Percentiles rank a stretch among this genome's conserved stretches.
Conservation (phyloP, 192 early-diverging fungal species). For the Mortierella antarctica region DNA sequence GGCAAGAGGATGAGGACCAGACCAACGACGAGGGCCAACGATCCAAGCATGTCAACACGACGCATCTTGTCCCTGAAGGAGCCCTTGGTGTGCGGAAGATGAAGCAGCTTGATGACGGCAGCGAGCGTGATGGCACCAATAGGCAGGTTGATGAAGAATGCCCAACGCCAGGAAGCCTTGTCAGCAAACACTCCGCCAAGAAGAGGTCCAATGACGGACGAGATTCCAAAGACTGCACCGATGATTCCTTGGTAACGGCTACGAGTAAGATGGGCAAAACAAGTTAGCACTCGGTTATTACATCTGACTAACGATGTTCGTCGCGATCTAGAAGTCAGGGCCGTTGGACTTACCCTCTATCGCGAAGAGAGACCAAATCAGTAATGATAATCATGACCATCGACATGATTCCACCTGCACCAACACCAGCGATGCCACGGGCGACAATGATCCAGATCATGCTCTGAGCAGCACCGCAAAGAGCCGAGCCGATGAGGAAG, state of each 20-base stretch:
- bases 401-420: conserved; percentile 70
- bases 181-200: conserved; percentile 72
- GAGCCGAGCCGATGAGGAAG: conserved; percentile 73
- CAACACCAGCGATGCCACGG: conserved; percentile 79
- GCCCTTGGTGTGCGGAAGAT: conserved; percentile 62
- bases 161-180: conserved; percentile 65
- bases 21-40: conserved; percentile 60
- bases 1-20: conserved; percentile 73
- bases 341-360: conserved; percentile 18
- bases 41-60: conserved; percentile 73
- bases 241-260: conserved; percentile 74
- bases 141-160: conserved; percentile 69
- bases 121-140: conserved; percentile 61
- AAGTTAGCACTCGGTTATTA: no score
- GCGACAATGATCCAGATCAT: conserved; percentile 73
- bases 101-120: conserved; percentile 61
- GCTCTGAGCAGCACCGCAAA: conserved; percentile 68
- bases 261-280: conserved; percentile 12
- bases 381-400: conserved; percentile 75
- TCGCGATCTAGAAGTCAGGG: no score
- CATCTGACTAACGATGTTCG: no score
- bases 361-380: conserved; percentile 70
- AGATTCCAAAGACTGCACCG: conserved; percentile 62
- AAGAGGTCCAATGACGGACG: conserved; percentile 67
- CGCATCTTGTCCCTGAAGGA: conserved; percentile 62